Conservation (phyloP, 805 yeast species). For the Saccharomycopsis capsularis region DNA sequence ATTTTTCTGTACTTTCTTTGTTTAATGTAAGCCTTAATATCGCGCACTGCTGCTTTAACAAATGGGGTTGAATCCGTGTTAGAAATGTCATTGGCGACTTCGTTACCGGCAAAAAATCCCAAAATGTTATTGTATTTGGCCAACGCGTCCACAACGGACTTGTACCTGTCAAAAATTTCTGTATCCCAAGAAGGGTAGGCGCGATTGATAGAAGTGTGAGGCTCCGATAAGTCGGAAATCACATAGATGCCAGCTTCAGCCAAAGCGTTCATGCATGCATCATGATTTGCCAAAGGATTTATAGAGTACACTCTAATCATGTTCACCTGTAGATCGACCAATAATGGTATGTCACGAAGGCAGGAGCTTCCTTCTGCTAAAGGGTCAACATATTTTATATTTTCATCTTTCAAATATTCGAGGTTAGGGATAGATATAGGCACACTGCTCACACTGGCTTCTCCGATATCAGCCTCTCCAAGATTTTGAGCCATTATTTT, state of each 20-base stretch:
- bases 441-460: neutral
- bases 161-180: constrained; percentile 59
- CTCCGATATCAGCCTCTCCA: neutral
- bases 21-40: constrained; percentile 60
- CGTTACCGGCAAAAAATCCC: constrained; percentile 85
- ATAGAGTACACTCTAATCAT: constrained; percentile 73
- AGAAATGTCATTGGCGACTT: constrained; percentile 59
- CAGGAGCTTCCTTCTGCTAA: constrained; percentile 56
- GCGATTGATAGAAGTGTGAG: constrained; percentile 57
- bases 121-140: constrained; percentile 63
- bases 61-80: constrained; percentile 74
- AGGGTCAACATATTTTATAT: constrained; percentile 55
- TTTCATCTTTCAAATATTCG: constrained; percentile 28
- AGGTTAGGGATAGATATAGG: neutral
- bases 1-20: constrained; percentile 54
- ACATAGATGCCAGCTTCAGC: constrained; percentile 74
- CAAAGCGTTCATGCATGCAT: constrained; percentile 58
- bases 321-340: constrained; percentile 56
- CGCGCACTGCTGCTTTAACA: constrained; percentile 80
- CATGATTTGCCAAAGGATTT: constrained; percentile 56
- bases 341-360: constrained; percentile 67
- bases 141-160: constrained; percentile 60
- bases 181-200: constrained; percentile 55
- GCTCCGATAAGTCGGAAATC: constrained; percentile 72
- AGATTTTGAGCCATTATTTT: neutral